These are phyloP conservation scores for Lecanicillium sp. DNA, from an alignment of 2,329 filamentous ascomycete genomes.

Conservation along the genomic window DNA sequence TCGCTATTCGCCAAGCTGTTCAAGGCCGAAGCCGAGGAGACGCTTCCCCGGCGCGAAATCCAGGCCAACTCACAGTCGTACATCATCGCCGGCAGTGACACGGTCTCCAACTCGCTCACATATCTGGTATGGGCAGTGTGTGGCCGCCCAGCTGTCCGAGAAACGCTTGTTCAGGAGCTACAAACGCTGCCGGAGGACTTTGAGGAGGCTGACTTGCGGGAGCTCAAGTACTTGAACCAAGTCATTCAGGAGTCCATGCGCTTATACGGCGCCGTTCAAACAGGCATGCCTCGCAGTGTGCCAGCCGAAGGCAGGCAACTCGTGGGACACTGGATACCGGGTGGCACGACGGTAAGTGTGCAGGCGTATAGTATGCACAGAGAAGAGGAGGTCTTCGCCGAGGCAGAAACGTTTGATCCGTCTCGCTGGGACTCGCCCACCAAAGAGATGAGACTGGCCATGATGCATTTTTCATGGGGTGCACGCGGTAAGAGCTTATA, in stretches of 20 bases:
- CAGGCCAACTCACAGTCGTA: slow-evolving; percentile 30
- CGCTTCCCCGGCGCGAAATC: slow-evolving; percentile 24
- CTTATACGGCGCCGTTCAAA: slow-evolving; percentile 31
- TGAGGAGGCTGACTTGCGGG: slow-evolving; percentile 12
- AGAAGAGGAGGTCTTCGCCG: slow-evolving; percentile 28
- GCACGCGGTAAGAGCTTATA: slow-evolving; percentile 31
- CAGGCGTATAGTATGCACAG: slow-evolving; percentile 42
- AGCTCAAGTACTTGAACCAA: slow-evolving; percentile 31
- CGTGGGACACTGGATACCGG: slow-evolving; percentile 29
- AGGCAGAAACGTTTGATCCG: slow-evolving; percentile 27
- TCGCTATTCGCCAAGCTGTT: slow-evolving; percentile 31
- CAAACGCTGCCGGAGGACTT: slow-evolving; percentile 20
- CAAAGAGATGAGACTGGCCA: slow-evolving; percentile 37
- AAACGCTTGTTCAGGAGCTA: slow-evolving; percentile 26
- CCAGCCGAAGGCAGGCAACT: slow-evolving; percentile 31
- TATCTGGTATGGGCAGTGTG: slow-evolving; percentile 36
- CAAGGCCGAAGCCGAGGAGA: slow-evolving; percentile 22
- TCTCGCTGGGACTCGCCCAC: slow-evolving; percentile 28
- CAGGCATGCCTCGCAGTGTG: slow-evolving; percentile 30
- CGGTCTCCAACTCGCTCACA: slow-evolving; percentile 40
- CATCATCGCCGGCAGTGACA: slow-evolving; percentile 45
- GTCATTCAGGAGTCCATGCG: slow-evolving; percentile 39
- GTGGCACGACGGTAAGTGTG: slow-evolving; percentile 28
- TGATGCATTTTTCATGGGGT: slow-evolving; percentile 46
- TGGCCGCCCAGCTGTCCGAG: slow-evolving; percentile 19